Conservation (phyloP, 805 yeast genomes). For the Metschnikowia noctiluminum region DNA sequence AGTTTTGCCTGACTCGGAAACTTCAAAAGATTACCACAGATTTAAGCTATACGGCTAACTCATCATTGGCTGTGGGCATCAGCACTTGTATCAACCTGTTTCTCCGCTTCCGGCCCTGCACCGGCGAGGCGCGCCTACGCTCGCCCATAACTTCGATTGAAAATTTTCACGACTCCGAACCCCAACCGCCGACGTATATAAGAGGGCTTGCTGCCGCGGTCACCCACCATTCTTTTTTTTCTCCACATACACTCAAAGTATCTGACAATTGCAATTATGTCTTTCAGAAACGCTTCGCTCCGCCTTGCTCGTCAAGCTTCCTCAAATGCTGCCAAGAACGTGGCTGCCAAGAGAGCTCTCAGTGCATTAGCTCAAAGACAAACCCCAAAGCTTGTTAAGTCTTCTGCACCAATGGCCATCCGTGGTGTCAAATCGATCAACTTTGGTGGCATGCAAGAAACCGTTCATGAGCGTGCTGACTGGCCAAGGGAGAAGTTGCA, state of each 20-base stretch:
- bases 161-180: slow-evolving; percentile 1
- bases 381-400: slow-evolving; percentile 28
- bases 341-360: slow-evolving; percentile 65
- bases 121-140: slow-evolving; percentile 8
- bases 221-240: not conserved
- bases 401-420: slow-evolving; percentile 48
- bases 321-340: slow-evolving; percentile 39
- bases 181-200: slow-evolving; percentile 10
- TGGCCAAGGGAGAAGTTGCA: slow-evolving; percentile 98
- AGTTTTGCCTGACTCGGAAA: no score
- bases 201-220: slow-evolving; percentile 5
- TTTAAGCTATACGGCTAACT: no score
- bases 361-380: slow-evolving; percentile 53
- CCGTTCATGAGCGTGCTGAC: slow-evolving; percentile 98
- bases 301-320: slow-evolving; percentile 48
- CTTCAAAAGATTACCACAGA: no score
- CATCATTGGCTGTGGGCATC: no score
- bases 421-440: slow-evolving; percentile 96
- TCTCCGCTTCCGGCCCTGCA: slow-evolving; percentile 17
- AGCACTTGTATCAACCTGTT: not conserved
- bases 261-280: slow-evolving; percentile 25
- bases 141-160: slow-evolving; percentile 1
- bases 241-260: slow-evolving; percentile 7
- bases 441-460: slow-evolving; percentile 93
- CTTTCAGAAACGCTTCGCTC: slow-evolving; percentile 42